phyloP scores from a whole-genome alignment of 768 basidiomycete species.

The Basidioascus undulatus region DNA sequence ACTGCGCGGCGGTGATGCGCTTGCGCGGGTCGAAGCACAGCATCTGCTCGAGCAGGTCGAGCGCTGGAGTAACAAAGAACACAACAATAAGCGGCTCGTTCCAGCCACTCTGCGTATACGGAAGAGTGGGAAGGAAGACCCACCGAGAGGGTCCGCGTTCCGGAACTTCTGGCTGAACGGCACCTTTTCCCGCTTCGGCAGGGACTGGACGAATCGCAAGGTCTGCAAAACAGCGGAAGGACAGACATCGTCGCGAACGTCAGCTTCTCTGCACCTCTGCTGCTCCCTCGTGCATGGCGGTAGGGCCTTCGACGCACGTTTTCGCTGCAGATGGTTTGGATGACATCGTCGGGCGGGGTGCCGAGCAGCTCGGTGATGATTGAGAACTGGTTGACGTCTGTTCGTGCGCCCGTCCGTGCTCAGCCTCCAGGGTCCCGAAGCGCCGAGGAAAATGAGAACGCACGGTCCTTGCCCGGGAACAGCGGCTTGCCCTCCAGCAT shows the following conservation, averaged over 20 bases:
- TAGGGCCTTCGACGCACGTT: slow-evolving; percentile 64
- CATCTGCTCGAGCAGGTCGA: slow-evolving; percentile 95
- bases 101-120: neutral
- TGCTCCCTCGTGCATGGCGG: too few relatives aligned
- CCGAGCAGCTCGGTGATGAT: slow-evolving; percentile 96
- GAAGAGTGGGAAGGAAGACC: slow-evolving; percentile 13
- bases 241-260: too few relatives aligned
- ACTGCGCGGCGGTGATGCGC: slow-evolving; percentile 78
- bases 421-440: neutral
- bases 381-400: slow-evolving; percentile 98
- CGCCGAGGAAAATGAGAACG: slow-evolving; percentile 21
- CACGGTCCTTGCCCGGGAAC: slow-evolving; percentile 98
- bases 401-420: neutral
- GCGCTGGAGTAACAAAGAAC: slow-evolving; percentile 27
- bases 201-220: slow-evolving; percentile 87
- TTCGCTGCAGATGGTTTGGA: slow-evolving; percentile 91
- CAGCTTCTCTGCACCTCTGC: too few relatives aligned
- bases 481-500: slow-evolving; percentile 97
- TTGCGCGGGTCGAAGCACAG: slow-evolving; percentile 94
- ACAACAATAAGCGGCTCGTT: neutral
- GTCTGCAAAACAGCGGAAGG: slow-evolving; percentile 31
- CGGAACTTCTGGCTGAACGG: slow-evolving; percentile 85
- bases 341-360: slow-evolving; percentile 98
- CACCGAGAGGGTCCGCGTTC: slow-evolving; percentile 64
- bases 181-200: slow-evolving; percentile 86